Conservation (phyloP, 2,329 filamentous ascomycete species). For the Trichoderma sp. region DNA sequence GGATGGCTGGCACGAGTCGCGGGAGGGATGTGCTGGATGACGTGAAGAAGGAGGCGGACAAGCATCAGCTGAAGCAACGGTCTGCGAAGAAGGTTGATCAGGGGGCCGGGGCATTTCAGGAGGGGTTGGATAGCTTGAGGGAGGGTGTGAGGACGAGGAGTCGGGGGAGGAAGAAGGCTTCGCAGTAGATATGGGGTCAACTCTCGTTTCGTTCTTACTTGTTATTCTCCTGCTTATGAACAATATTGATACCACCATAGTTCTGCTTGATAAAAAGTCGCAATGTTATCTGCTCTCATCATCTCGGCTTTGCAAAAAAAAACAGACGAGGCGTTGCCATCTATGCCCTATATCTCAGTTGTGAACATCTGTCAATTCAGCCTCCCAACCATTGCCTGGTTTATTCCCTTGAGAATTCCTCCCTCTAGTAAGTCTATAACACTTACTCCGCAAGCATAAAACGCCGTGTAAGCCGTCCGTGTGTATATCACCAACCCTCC, state of each 20-base stretch:
- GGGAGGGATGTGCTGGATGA: slow-evolving; percentile 55
- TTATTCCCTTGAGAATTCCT: background rate
- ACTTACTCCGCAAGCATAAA: background rate
- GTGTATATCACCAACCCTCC: slow-evolving; percentile 4
- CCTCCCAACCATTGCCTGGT: background rate
- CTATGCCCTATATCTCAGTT: background rate
- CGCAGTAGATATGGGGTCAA: background rate
- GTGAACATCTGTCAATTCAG: background rate
- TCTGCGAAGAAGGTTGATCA: slow-evolving; percentile 40
- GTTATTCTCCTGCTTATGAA: too few species aligned
- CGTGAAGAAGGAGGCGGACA: slow-evolving; percentile 60
- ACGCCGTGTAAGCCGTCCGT: slow-evolving; percentile 16
- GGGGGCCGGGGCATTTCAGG: slow-evolving; percentile 41
- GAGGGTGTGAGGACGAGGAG: slow-evolving; percentile 36
- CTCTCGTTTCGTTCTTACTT: too few species aligned
- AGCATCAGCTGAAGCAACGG: slow-evolving; percentile 54
- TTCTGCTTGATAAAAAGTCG: background rate
- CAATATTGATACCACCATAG: slow-evolving; percentile 10
- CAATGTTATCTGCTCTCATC: too few species aligned
- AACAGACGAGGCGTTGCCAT: too few species aligned
- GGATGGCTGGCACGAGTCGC: slow-evolving; percentile 58
- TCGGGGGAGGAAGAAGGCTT: slow-evolving; percentile 35
- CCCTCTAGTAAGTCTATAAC: slow-evolving; percentile 11
- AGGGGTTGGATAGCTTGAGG: slow-evolving; percentile 39
- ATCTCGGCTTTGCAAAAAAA: too few species aligned